These are phyloP conservation scores for Mallotus repandus DNA, from an alignment of 441 rosid genomes.

Conservation along the genomic window DNA sequence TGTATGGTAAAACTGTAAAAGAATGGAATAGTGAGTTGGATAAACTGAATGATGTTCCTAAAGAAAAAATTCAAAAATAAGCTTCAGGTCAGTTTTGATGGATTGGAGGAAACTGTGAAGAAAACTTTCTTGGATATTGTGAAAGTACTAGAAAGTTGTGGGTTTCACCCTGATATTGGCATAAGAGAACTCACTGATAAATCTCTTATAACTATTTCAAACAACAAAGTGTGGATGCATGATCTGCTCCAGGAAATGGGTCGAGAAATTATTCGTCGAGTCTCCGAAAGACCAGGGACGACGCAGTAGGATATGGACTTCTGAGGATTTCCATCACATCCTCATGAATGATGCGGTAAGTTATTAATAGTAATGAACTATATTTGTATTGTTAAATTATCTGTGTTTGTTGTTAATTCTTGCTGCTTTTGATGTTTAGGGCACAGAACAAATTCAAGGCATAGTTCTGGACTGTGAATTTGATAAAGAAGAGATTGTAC, in stretches of 20 bases:
- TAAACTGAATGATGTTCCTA: neutral
- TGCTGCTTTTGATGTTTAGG: constrained; percentile 19
- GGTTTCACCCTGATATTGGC: neutral
- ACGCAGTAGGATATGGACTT: constrained; percentile 35
- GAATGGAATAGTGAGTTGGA: neutral
- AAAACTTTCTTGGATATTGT: neutral
- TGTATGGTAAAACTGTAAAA: neutral
- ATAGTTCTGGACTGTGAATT: constrained; percentile 12
- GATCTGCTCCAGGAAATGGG: constrained; percentile 32
- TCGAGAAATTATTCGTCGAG: constrained; percentile 26
- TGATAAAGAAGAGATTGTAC: neutral
- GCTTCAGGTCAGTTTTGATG: neutral
- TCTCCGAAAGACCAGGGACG: constrained; percentile 30
- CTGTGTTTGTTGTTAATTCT: neutral
- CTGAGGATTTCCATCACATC: constrained; percentile 22
- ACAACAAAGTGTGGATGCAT: constrained; percentile 19
- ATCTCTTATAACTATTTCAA: neutral
- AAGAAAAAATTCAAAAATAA: too few species aligned
- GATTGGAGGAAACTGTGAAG: neutral
- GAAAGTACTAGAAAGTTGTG: neutral
- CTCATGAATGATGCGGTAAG: constrained; percentile 19
- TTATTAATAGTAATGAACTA: too few species aligned
- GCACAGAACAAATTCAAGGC: constrained; percentile 30
- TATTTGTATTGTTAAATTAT: too few species aligned
- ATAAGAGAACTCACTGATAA: neutral